These are phyloP conservation scores for Psilocybe cyanescens DNA, from an alignment of 768 basidiomycete genomes.

Conservation along the genomic window DNA sequence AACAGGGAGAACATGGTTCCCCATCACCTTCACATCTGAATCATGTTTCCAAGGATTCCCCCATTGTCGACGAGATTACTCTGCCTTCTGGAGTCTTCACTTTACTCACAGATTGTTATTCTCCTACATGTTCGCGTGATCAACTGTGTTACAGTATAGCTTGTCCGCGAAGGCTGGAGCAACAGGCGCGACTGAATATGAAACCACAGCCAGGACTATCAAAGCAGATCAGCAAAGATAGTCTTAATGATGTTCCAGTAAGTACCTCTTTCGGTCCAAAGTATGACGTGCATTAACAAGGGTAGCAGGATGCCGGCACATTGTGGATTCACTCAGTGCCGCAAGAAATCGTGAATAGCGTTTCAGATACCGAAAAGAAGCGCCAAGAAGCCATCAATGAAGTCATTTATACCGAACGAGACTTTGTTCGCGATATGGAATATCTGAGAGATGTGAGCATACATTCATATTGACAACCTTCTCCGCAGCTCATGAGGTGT, in stretches of 20 bases:
- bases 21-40: slow-evolving; percentile 28
- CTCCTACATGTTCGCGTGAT: slow-evolving; percentile 94
- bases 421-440: slow-evolving; percentile 98
- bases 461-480: slow-evolving; percentile 2
- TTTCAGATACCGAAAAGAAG: slow-evolving; percentile 92
- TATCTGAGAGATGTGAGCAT: slow-evolving; percentile 88
- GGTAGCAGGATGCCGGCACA: slow-evolving; percentile 56
- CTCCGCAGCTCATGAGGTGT: background rate
- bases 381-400: slow-evolving; percentile 99
- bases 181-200: slow-evolving; percentile 93
- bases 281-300: slow-evolving; percentile 1
- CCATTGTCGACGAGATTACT: slow-evolving; percentile 53
- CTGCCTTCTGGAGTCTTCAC: slow-evolving; percentile 96
- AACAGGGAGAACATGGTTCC: slow-evolving; percentile 33
- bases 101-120: slow-evolving; percentile 95
- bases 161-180: slow-evolving; percentile 91
- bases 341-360: slow-evolving; percentile 89
- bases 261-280: slow-evolving; percentile 17
- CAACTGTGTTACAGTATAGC: slow-evolving; percentile 97
- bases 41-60: slow-evolving; percentile 41
- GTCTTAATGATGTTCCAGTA: slow-evolving; percentile 79
- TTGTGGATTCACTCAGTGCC: slow-evolving; percentile 98
- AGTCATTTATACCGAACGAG: slow-evolving; percentile 91
- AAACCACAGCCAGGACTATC: slow-evolving; percentile 89
- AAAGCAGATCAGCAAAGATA: slow-evolving; percentile 82